Evolutionary conservation across 1,139 yeast species (phyloP).

Genomic region (Suhomyces terraborum): DNA sequence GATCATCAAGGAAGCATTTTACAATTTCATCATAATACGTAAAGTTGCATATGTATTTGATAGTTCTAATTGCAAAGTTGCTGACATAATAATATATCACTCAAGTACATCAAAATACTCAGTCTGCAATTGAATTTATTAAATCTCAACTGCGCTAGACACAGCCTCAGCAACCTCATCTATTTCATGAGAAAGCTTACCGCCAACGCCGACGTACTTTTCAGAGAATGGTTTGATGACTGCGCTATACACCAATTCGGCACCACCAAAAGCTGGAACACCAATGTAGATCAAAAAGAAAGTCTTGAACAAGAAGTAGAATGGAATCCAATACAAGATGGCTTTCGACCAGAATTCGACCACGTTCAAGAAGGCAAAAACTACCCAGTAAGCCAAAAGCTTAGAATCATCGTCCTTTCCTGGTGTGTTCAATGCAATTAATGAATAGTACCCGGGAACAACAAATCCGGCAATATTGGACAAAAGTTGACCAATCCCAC

Average conservation of each 20-base stretch:
- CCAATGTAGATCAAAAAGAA: conserved; percentile 84
- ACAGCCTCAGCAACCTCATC: conserved; percentile 54
- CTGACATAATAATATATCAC: not conserved
- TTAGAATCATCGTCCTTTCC: conserved; percentile 76
- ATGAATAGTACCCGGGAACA: conserved; percentile 87
- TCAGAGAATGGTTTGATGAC: conserved; percentile 75
- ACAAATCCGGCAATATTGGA: conserved; percentile 92
- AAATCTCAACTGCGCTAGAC: conserved; percentile 43
- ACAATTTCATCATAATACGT: too few species aligned
- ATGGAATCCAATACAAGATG: conserved; percentile 91
- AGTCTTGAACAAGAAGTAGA: conserved; percentile 93
- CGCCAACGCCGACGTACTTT: conserved; percentile 46
- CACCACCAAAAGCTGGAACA: conserved; percentile 86
- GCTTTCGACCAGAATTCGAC: conserved; percentile 95
- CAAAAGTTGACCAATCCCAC: conserved; percentile 90
- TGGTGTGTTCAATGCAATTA: conserved; percentile 77
- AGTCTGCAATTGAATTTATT: conserved; percentile 13
- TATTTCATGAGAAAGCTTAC: conserved; percentile 28
- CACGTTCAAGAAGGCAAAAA: conserved; percentile 86
- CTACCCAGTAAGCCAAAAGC: conserved; percentile 94
- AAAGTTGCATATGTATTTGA: too few species aligned
- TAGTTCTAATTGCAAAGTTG: too few species aligned
- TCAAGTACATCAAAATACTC: too few species aligned
- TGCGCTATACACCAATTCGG: conserved; percentile 63
- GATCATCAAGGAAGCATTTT: too few species aligned